Base-by-base conservation (phyloP, 176 grass and related monocot species). In the Musa schizocarpa region DNA sequence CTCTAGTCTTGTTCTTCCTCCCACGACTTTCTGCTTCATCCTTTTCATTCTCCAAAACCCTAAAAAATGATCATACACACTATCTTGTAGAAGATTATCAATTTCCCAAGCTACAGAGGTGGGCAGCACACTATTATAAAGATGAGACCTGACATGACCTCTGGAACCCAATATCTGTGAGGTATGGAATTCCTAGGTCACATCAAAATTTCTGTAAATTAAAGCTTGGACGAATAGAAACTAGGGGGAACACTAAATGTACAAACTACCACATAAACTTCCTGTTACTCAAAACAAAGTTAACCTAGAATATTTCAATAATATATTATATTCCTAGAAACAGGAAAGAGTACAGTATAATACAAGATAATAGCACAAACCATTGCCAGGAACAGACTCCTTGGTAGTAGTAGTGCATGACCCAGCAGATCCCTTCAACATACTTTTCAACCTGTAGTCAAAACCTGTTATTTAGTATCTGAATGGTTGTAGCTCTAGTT, bases 351-450 rank as follows among this genome's bases (percentile, higher is more conserved):
- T 74, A 54, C 23, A 55, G 22, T 27, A 17, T 9, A 8, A 68
- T 51, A 77, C 23, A 51, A 26, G n/a, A 43, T 43, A 52, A 51
- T 20, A 1, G 29, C 12, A 72, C 78, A 52, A 14, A 80, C 78
- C 78, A 80, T 72, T 80, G 78, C 78, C 78, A 80, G 53, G 78
- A 80, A 56, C 78, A 80, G 56, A 80, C 78, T 29, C 68, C 78
- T 19, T 72, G 55, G 49, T 80, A 80, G 20, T 80, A 80, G 63
- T 80, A 80, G 68, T 80, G 78, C 78, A 80, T 80, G 43, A 80
- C 68, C 78, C 78, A 80, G 68, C 69, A 80, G 11, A 72, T 72
- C 9, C 78, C 68, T 80, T 80, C 78, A 62, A 63, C 55, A 72
- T 80, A 80, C 17, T 73, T 69, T 57, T 72, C 52, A 34, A 80